Percentiles rank a stretch among this genome's conserved stretches.
phyloP scores from a whole-genome alignment of 192 early-diverging fungal species.

The Podochytrium sp. region DNA sequence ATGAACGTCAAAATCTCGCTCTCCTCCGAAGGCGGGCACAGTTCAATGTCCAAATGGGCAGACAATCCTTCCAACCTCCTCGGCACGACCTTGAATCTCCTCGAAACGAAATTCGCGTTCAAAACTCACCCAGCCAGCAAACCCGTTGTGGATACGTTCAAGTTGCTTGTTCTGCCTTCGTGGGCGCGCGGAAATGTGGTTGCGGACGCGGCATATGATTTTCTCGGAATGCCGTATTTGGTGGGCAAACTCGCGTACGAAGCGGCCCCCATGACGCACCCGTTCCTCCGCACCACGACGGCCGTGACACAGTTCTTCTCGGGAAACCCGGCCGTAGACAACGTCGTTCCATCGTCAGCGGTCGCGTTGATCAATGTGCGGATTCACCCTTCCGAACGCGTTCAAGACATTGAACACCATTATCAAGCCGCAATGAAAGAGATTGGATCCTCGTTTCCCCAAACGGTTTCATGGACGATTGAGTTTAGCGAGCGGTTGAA shows the following conservation, averaged over 20 bases:
- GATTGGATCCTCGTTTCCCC: neutral
- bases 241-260: neutral
- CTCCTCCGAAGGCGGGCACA: neutral
- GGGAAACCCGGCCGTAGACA: neutral
- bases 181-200: neutral
- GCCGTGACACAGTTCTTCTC: neutral
- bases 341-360: neutral
- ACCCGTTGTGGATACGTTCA: neutral
- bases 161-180: neutral
- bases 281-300: neutral
- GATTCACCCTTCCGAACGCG: neutral
- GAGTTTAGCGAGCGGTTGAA: neutral
- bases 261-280: neutral
- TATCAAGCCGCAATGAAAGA: neutral
- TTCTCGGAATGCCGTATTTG: neutral
- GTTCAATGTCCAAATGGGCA: neutral
- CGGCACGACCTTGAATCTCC: neutral
- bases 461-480: neutral
- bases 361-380: neutral
- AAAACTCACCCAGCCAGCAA: neutral
- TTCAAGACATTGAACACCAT: neutral
- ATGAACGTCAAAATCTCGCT: neutral
- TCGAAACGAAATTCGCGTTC: neutral
- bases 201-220: neutral
- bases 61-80: neutral